Evolutionary conservation across 192 early-diverging fungal species (phyloP).

Genomic region (Linnemannia hyalina): DNA sequence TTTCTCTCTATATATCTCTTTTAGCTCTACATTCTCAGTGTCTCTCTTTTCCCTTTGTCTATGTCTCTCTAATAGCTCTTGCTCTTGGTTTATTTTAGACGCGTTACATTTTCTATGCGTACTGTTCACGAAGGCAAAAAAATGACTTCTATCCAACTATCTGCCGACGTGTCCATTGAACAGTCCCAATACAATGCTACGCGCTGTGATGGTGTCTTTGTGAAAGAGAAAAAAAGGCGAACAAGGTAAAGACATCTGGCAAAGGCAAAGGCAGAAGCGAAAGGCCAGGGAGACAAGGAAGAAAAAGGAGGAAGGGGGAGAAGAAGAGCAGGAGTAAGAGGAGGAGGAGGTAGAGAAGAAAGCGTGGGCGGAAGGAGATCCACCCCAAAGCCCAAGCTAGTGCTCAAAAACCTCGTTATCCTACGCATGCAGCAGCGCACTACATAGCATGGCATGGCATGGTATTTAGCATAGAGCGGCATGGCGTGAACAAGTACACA

Average conservation of each 20-base stretch:
- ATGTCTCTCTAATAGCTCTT: background rate
- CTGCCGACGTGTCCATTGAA: background rate
- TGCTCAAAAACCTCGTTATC: background rate
- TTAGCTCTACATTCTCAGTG: background rate
- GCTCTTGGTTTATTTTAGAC: background rate
- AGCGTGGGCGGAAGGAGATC: background rate
- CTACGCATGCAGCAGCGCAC: background rate
- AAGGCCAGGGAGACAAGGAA: background rate
- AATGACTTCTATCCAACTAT: background rate
- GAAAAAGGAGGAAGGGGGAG: background rate
- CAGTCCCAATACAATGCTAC: background rate
- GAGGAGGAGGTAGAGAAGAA: background rate
- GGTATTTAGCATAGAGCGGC: background rate
- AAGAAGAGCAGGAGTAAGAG: background rate
- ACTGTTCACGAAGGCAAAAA: background rate
- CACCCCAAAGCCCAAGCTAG: background rate
- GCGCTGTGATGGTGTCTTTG: background rate
- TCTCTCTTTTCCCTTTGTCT: background rate
- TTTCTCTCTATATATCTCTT: background rate
- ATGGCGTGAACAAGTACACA: background rate
- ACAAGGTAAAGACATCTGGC: background rate
- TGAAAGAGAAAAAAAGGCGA: background rate
- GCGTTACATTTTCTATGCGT: background rate
- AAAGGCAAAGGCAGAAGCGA: background rate
- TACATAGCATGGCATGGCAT: background rate